These are phyloP conservation scores for Furcasterigmium sp. DNA, from an alignment of 2,329 filamentous ascomycete species.

Conservation along the genomic window DNA sequence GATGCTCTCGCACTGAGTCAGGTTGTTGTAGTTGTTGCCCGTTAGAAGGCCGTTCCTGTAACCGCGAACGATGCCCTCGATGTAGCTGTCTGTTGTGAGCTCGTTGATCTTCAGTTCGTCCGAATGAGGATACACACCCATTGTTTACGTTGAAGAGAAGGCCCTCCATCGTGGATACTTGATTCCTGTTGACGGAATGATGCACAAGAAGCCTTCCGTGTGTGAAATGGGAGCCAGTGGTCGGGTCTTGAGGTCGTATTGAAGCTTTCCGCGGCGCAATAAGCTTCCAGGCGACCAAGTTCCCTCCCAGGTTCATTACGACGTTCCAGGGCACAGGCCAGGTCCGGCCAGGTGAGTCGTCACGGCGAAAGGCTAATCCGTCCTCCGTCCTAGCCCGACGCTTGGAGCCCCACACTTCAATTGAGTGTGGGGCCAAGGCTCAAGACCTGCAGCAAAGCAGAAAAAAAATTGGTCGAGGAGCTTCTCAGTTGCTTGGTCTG, in stretches of 20 bases:
- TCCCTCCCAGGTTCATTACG: slow-evolving; percentile 6
- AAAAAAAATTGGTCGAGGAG: slow-evolving; percentile 29
- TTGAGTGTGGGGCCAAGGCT: slow-evolving; percentile 3
- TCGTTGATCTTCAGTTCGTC: not conserved
- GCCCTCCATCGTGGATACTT: slow-evolving; percentile 64
- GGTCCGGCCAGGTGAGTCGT: not conserved
- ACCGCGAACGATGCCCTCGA: slow-evolving; percentile 95
- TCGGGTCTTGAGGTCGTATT: not conserved
- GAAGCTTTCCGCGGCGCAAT: too few species aligned
- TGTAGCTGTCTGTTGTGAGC: slow-evolving; percentile 59
- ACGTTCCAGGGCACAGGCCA: slow-evolving; percentile 3
- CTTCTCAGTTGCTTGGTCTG: slow-evolving; percentile 11
- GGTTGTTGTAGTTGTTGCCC: slow-evolving; percentile 84
- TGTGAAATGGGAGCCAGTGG: not conserved
- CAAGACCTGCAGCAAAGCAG: slow-evolving; percentile 14
- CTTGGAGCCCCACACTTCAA: not conserved
- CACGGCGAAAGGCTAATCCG: slow-evolving; percentile 11
- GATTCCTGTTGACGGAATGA: not conserved
- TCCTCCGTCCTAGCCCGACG: slow-evolving; percentile 8
- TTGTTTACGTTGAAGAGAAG: slow-evolving; percentile 93
- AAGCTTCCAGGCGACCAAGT: slow-evolving; percentile 8
- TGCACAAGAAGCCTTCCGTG: too few species aligned
- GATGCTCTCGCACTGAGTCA: slow-evolving; percentile 96
- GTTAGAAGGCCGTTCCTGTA: slow-evolving; percentile 94
- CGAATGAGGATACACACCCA: slow-evolving; percentile 53